Evolutionary conservation across 352 stramenopile genomes (phyloP).

Genomic region (Globisporangium parvum): DNA sequence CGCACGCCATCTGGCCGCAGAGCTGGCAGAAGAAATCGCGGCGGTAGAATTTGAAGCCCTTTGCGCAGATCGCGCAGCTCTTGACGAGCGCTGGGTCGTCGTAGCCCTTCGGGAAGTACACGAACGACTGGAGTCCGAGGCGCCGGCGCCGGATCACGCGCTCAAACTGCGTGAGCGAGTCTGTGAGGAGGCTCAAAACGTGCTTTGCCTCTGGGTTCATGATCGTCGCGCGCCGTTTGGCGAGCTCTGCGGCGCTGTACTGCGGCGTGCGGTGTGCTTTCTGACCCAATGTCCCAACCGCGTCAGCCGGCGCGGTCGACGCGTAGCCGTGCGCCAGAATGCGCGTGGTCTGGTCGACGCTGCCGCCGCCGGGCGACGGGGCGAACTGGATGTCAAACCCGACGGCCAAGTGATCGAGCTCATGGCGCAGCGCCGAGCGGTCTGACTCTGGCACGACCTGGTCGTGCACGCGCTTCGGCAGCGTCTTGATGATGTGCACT

Average conservation of each 20-base stretch:
- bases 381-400: conserved; percentile 55
- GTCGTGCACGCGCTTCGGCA: conserved; percentile 51
- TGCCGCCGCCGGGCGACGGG: conserved; percentile 17
- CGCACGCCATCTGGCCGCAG: conserved; percentile 38
- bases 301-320: conserved; percentile 7
- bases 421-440: conserved; percentile 39
- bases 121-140: conserved; percentile 61
- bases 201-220: conserved; percentile 59
- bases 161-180: conserved; percentile 53
- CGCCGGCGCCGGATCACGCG: conserved; percentile 60
- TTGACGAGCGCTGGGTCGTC: conserved; percentile 23
- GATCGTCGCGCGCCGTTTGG: conserved; percentile 32
- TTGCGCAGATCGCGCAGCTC: conserved; percentile 42
- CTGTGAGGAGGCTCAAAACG: conserved; percentile 50
- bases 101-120: conserved; percentile 47
- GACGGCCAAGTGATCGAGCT: conserved; percentile 54
- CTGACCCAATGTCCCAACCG: too few relatives aligned
- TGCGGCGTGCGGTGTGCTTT: too few relatives aligned
- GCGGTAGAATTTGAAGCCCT: conserved; percentile 39
- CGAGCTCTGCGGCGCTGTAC: too few relatives aligned
- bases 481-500: conserved; percentile 56
- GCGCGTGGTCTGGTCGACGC: conserved; percentile 27
- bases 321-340: conserved; percentile 63
- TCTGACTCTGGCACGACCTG: conserved; percentile 41
- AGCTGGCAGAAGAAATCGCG: conserved; percentile 47